Percentiles rank a stretch among this genome's conserved stretches.
Conservation (phyloP, 257 asterid species). For the Petunia secreta region DNA sequence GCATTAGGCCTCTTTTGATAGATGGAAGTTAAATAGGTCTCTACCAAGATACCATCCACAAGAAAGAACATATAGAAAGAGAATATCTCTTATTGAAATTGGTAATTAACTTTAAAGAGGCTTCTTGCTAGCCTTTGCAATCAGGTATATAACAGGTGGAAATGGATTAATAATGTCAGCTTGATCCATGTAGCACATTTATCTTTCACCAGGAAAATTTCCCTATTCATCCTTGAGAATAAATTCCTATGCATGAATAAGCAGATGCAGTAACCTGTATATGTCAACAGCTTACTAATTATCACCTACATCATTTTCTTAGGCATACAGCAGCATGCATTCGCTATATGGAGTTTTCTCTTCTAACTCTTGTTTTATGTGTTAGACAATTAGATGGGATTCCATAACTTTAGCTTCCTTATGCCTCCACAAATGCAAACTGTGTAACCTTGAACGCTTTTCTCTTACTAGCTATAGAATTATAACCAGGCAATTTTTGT, state of each 20-base stretch:
- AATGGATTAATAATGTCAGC: too few species aligned
- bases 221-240: not conserved
- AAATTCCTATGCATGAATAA: not conserved
- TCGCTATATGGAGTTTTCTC: too few species aligned
- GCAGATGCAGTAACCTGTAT: not conserved
- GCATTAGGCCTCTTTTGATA: not conserved
- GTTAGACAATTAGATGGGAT: not conserved
- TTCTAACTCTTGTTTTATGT: not conserved
- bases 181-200: too few species aligned
- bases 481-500: not conserved
- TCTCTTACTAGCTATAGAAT: not conserved
- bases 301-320: not conserved
- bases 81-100: not conserved
- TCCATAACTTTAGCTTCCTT: not conserved
- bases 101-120: not conserved
- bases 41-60: not conserved
- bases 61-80: not conserved
- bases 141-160: not conserved
- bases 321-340: not conserved
- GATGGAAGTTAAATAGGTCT: not conserved
- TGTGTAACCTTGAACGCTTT: not conserved
- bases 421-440: not conserved
- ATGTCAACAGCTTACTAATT: not conserved
- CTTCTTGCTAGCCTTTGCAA: not conserved
- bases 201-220: too few species aligned